Evolutionary conservation across 352 stramenopile genomes (phyloP), one percentile per base, ranked within the genome.

Genomic region (Phytophthora sojae): DNA sequence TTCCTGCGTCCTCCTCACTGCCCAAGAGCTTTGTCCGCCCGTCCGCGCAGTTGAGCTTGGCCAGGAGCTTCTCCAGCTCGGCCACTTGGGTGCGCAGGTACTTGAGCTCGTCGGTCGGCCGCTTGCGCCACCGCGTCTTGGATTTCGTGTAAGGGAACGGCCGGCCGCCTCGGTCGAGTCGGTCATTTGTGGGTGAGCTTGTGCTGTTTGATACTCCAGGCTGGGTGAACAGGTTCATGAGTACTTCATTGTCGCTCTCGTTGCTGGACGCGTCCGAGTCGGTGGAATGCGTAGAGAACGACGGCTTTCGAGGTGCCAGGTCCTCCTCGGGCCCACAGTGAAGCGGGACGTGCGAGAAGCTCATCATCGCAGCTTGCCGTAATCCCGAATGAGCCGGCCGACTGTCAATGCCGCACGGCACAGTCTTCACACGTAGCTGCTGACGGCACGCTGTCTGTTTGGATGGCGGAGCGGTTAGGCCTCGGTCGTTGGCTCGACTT

Each of bases 41-140:
- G 37, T 64, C 35, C 3, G 55, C 39, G 23, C 61, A 19, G 37
- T 44, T 47, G 12, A 77, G 37, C 21, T 23, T 51, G 29, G 47
- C 29, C 6, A 68, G 17, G 30, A 75, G 4, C 8, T 32, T 35
- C 21, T 78, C 54, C 21, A 78, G 37, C 37, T 67, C 69, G 2
- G 21, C 12, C 47, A 75, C 64, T 19, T 64, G 47, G 19, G n/a
- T 19, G 12, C 67, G 60, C 19, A 75, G 25, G 49, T 73, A 76
- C 26, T 67, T 67, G n/a, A 76, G 52, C 54, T 76, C 69, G 64
- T 76, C 52, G 23, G 64, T 73, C 42, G 64, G 69, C 2, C 69
- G 57, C 45, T 73, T 73, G 4, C 69, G 63, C 49, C 68, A 69
- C 39, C 63, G 44, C 15, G 50, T 47, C 44, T 64, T 57, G 11